These are phyloP conservation scores for Rhynchospora pubera DNA, from an alignment of 176 grass and related monocot species.

Conservation along the genomic window DNA sequence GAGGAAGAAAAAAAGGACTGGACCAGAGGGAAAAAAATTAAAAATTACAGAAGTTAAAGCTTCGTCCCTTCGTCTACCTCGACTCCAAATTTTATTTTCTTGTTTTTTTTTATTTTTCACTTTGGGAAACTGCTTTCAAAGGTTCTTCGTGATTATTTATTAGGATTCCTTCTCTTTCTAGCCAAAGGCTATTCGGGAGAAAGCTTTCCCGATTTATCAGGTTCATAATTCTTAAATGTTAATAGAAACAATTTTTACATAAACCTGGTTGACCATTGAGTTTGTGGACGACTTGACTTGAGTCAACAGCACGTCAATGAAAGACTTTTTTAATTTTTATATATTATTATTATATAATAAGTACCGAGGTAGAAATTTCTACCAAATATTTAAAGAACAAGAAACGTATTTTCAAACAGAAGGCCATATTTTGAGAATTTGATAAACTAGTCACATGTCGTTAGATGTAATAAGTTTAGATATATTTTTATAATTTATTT, in stretches of 20 bases:
- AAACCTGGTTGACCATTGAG: constrained; percentile 7
- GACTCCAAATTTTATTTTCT: not conserved
- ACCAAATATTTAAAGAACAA: no score
- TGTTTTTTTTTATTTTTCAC: not conserved
- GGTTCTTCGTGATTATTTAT: not conserved
- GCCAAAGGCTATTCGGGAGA: not conserved
- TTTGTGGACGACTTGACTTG: not conserved
- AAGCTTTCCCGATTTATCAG: not conserved
- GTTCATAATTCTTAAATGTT: no score
- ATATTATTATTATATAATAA: no score
- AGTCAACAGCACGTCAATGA: not conserved
- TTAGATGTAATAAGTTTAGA: no score
- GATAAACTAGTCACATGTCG: no score
- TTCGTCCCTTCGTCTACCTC: not conserved
- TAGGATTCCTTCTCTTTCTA: not conserved
- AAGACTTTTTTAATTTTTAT: not conserved
- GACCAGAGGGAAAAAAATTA: not conserved
- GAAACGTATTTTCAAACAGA: no score
- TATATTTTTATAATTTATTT: no score
- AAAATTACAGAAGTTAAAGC: not conserved
- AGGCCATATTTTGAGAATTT: no score
- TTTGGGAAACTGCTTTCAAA: not conserved
- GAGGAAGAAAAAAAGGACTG: not conserved
- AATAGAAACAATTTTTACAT: not conserved
- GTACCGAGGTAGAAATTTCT: no score